phyloP scores from a whole-genome alignment of 169 alveolate species.

The Plasmodium fragile region DNA sequence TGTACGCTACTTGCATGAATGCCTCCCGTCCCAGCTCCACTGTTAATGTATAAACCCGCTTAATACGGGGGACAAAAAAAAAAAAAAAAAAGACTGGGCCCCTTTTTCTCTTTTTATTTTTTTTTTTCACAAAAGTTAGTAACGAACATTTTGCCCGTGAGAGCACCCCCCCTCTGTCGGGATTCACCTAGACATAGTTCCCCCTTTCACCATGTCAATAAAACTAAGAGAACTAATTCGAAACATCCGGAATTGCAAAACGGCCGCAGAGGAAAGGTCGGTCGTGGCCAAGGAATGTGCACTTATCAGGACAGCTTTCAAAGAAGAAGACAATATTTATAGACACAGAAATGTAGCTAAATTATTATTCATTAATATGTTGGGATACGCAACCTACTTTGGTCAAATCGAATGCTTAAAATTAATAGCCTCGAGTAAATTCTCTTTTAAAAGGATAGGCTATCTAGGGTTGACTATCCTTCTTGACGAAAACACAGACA shows the following conservation, averaged over 20 bases:
- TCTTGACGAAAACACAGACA: constrained; percentile 98
- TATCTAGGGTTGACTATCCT: constrained; percentile 97
- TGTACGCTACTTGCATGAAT: background rate
- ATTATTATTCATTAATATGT: constrained; percentile 96
- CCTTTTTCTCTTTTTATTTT: too few species aligned
- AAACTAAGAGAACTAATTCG: constrained; percentile 97
- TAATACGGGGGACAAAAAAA: background rate
- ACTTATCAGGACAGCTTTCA: constrained; percentile 96
- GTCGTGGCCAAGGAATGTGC: constrained; percentile 99
- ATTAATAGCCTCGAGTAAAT: constrained; percentile 96
- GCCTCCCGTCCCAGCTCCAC: background rate
- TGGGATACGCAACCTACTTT: constrained; percentile 97
- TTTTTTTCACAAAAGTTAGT: background rate
- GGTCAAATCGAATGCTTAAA: constrained; percentile 98
- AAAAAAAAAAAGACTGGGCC: too few species aligned
- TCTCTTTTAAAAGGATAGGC: constrained; percentile 96
- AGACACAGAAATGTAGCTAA: constrained; percentile 98
- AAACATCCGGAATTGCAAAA: constrained; percentile 97
- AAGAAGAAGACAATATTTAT: constrained; percentile 88
- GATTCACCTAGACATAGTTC: background rate
- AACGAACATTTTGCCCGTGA: background rate
- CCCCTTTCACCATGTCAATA: constrained; percentile 81
- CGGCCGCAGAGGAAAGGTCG: constrained; percentile 99
- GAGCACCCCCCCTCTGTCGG: background rate
- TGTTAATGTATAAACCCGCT: background rate